Percentiles rank a stretch among this genome's conserved stretches.
Conservation (phyloP, 2,329 filamentous ascomycete species). For the Trichoderma afroharzianum region DNA sequence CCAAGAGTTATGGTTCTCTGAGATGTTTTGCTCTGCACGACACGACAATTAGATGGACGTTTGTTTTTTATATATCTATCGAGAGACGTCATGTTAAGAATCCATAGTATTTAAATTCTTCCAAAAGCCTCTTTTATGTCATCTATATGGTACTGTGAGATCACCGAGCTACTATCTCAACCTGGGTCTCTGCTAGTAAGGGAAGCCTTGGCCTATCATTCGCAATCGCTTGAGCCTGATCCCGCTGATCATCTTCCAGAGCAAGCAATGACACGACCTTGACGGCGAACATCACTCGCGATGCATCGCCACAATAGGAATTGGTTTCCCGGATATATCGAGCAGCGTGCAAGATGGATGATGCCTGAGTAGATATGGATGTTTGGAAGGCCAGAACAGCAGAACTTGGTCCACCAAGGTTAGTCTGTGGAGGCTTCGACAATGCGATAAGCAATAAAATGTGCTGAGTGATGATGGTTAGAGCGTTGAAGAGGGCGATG, state of each 20-base stretch:
- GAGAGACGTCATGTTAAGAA: neutral
- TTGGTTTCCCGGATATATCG: neutral
- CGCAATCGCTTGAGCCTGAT: neutral
- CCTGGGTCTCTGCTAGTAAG: neutral
- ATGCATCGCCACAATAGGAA: neutral
- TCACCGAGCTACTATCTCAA: neutral
- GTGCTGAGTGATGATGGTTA: neutral
- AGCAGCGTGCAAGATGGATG: neutral
- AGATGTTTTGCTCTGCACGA: neutral
- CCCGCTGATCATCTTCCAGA: neutral
- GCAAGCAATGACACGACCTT: neutral
- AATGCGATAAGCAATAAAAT: neutral
- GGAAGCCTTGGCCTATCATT: neutral
- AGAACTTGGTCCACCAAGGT: neutral
- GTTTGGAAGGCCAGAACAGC: neutral
- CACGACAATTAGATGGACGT: neutral
- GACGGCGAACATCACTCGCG: neutral
- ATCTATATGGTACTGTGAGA: neutral
- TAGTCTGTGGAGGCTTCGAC: neutral
- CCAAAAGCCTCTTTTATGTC: neutral
- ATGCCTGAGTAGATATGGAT: neutral
- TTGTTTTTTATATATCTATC: neutral
- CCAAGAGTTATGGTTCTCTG: neutral
- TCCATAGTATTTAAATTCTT: neutral
- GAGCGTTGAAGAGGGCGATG: neutral